Evolutionary conservation across 2,329 filamentous ascomycete species (phyloP).

Genomic region (Phaeosphaeria sp.): DNA sequence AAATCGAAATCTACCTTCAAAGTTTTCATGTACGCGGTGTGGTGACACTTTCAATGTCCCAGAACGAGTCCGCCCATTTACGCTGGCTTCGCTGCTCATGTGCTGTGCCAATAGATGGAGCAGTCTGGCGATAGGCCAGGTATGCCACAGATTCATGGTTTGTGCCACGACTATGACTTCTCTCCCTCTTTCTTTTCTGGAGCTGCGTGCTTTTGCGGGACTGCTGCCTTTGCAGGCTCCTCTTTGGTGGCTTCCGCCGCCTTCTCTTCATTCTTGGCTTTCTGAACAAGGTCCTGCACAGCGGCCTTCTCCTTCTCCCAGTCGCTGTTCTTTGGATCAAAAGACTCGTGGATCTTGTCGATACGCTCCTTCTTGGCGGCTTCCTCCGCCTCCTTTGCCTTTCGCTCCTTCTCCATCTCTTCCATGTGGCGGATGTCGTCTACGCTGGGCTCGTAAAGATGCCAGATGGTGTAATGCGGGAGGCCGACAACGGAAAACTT

Average conservation of each 20-base stretch:
- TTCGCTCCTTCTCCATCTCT: constrained; percentile 91
- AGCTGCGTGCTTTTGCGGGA: background rate
- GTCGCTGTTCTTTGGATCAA: constrained; percentile 76
- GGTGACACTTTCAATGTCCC: background rate
- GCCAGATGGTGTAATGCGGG: constrained; percentile 98
- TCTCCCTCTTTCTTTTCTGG: constrained; percentile 54
- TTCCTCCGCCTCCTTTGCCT: constrained; percentile 81
- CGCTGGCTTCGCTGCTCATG: background rate
- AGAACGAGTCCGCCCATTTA: background rate
- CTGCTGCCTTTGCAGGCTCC: constrained; percentile 26
- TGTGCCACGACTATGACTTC: constrained; percentile 31
- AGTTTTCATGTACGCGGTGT: background rate
- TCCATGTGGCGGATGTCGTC: constrained; percentile 98
- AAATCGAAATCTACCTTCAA: background rate
- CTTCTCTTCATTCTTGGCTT: constrained; percentile 56
- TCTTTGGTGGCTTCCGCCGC: constrained; percentile 53
- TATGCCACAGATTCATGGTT: background rate
- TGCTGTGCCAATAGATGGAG: background rate
- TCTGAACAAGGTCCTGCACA: constrained; percentile 71
- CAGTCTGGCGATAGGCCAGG: background rate
- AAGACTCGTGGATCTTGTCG: constrained; percentile 81
- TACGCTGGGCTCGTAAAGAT: constrained; percentile 98
- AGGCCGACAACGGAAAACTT: constrained; percentile 92
- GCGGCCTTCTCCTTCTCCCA: constrained; percentile 91
- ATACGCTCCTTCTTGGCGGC: constrained; percentile 73